Conservation (phyloP, 495 filamentous ascomycete species). For the Hyaloscypha finlandica region DNA sequence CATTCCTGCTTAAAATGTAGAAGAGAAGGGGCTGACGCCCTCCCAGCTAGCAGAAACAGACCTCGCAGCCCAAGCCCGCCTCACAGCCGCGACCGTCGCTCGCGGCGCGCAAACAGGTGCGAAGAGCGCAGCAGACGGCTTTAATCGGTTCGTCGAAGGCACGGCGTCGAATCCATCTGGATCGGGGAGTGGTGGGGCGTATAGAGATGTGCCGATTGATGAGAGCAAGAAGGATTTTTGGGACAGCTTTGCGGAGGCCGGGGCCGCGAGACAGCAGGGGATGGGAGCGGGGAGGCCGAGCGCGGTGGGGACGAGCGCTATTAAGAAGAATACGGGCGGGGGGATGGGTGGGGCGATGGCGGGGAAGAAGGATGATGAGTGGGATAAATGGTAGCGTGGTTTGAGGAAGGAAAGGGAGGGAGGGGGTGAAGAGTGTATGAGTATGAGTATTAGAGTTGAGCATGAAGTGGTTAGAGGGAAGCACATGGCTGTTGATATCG, state of each 20-base stretch:
- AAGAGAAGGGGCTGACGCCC: not conserved
- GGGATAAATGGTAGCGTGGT: constrained; percentile 33
- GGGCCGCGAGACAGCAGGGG: constrained; percentile 20
- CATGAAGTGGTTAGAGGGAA: not conserved
- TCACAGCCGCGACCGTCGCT: constrained; percentile 66
- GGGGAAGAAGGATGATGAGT: constrained; percentile 36
- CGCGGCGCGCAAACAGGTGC: constrained; percentile 61
- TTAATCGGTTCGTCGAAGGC: constrained; percentile 79
- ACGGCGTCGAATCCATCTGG: not conserved
- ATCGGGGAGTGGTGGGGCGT: constrained; percentile 31
- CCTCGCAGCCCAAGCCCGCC: constrained; percentile 76
- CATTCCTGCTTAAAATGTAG: not conserved
- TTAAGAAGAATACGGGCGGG: constrained; percentile 24
- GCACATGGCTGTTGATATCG: too few relatives aligned
- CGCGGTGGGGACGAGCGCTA: constrained; percentile 44
- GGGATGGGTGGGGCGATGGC: constrained; percentile 13
- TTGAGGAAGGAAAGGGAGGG: not conserved
- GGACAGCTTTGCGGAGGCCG: constrained; percentile 68
- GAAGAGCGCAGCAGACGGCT: constrained; percentile 70
- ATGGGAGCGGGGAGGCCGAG: constrained; percentile 8
- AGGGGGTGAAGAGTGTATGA: not conserved
- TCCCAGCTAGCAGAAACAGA: constrained; percentile 75
- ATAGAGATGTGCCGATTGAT: constrained; percentile 39
- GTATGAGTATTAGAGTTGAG: not conserved
- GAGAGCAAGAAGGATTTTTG: constrained; percentile 84